Evolutionary conservation across 345 rosid genomes (phyloP).

Genomic region (Pelargonium nanum): DNA sequence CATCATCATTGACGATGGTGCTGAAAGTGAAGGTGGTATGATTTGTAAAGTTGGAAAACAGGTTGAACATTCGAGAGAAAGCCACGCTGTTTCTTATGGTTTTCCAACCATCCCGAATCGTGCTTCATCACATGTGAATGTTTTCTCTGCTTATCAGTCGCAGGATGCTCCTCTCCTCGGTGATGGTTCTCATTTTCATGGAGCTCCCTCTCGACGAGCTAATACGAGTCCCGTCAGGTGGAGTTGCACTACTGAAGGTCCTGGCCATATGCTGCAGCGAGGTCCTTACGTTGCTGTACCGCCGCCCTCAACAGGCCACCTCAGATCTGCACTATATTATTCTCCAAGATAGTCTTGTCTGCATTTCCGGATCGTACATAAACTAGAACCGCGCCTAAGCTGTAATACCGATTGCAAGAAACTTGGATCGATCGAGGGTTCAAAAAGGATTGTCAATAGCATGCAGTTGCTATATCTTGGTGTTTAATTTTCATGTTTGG

Average conservation of each 20-base stretch:
- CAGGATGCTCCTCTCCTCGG: constrained; percentile 18
- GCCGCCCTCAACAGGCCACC: constrained; percentile 24
- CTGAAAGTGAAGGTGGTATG: constrained; percentile 22
- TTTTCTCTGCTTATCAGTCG: constrained; percentile 25
- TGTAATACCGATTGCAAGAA: no score
- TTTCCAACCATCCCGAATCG: constrained; percentile 13
- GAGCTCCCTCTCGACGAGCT: constrained; percentile 20
- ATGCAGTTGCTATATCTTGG: background rate
- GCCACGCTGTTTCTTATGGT: constrained; percentile 17
- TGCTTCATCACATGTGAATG: constrained; percentile 15
- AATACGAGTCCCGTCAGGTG: constrained; percentile 28
- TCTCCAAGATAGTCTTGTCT: constrained; percentile 26
- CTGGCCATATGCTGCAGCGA: constrained; percentile 24
- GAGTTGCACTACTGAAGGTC: constrained; percentile 29
- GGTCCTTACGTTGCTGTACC: constrained; percentile 20
- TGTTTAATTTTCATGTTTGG: background rate
- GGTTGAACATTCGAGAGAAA: constrained; percentile 16
- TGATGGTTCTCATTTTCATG: constrained; percentile 12
- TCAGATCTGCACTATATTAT: constrained; percentile 27
- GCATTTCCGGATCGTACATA: background rate
- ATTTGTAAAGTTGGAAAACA: constrained; percentile 13
- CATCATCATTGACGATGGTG: constrained; percentile 42
- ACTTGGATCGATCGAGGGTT: no score
- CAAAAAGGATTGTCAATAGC: no score
- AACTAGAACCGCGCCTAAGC: background rate